phyloP scores from a whole-genome alignment of 73 alveolate genomes.

The Vitrella brassicaformis region DNA sequence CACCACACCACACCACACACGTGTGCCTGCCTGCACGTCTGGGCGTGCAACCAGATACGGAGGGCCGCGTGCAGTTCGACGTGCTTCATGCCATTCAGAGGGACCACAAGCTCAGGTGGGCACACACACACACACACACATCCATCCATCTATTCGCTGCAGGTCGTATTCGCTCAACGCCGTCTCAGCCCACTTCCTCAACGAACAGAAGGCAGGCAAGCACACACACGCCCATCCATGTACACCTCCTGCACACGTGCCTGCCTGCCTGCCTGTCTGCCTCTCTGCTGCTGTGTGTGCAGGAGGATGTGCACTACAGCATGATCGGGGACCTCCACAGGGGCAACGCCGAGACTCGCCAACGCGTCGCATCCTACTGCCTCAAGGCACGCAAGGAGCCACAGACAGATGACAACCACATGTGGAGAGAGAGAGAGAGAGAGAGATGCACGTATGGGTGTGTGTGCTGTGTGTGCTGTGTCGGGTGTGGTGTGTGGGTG shows the following conservation, averaged over 20 bases:
- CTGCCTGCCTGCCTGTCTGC: not conserved
- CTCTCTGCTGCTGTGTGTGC: not conserved
- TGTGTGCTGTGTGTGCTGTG: conserved; percentile 8
- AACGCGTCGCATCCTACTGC: conserved; percentile 95
- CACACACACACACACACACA: too few relatives aligned
- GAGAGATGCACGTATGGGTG: not conserved
- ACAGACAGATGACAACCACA: not conserved
- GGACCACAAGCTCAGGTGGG: conserved; percentile 94
- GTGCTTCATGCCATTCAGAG: conserved; percentile 90
- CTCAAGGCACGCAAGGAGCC: conserved; percentile 59
- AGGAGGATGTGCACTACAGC: conserved; percentile 42
- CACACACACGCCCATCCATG: too few relatives aligned
- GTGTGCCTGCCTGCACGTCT: too few relatives aligned
- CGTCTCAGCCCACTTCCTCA: conserved; percentile 89
- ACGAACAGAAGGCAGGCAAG: conserved; percentile 98
- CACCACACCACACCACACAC: too few relatives aligned
- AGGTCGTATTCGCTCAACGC: conserved; percentile 88
- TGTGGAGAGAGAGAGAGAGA: not conserved
- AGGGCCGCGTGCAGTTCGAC: conserved; percentile 91
- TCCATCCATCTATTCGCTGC: too few relatives aligned
- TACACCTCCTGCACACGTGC: not conserved
- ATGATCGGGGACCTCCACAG: conserved; percentile 51
- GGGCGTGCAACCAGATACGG: conserved; percentile 50
- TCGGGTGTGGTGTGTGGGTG: conserved; percentile 26
- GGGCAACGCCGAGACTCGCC: conserved; percentile 75